A percentile compares a stretch with the other conserved stretches of the same genome.
Conservation (phyloP, 2,329 filamentous ascomycete genomes). For the Penicillium italicum region DNA sequence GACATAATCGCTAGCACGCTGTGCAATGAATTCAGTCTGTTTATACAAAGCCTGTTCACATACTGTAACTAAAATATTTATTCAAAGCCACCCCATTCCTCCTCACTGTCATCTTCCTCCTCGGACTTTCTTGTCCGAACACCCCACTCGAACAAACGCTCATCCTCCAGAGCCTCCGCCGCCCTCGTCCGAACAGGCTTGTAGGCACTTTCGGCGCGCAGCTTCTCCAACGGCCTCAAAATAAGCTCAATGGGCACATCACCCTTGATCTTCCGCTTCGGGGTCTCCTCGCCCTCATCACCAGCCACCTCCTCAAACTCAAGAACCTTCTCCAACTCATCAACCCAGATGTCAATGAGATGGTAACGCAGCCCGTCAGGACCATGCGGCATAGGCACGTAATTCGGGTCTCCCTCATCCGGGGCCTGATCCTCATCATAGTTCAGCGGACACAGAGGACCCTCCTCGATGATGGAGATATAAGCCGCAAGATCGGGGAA, state of each 20-base stretch:
- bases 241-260: slow-evolving; percentile 41
- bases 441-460: slow-evolving; percentile 40
- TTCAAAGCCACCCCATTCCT: slow-evolving; percentile 64
- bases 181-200: slow-evolving; percentile 70
- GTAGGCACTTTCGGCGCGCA: slow-evolving; percentile 54
- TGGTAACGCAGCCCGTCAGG: slow-evolving; percentile 85
- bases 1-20: slow-evolving; percentile 10
- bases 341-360: slow-evolving; percentile 83
- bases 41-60: slow-evolving; percentile 5
- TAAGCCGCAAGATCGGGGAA: slow-evolving; percentile 38
- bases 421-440: slow-evolving; percentile 34
- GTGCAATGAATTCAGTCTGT: slow-evolving; percentile 10
- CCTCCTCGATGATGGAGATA: slow-evolving; percentile 40
- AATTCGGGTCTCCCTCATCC: slow-evolving; percentile 27
- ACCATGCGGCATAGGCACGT: slow-evolving; percentile 52
- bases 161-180: slow-evolving; percentile 68
- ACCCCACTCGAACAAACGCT: slow-evolving; percentile 64
- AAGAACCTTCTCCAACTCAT: slow-evolving; percentile 74
- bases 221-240: slow-evolving; percentile 44
- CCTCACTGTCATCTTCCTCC: slow-evolving; percentile 47
- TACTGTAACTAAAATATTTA: slow-evolving; percentile 27
- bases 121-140: slow-evolving; percentile 40
- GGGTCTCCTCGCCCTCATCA: slow-evolving; percentile 24
- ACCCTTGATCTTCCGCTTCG: slow-evolving; percentile 32
- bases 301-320: slow-evolving; percentile 43